A percentile compares a stretch with the other conserved stretches of the same genome.
phyloP scores from a whole-genome alignment of 2,329 filamentous ascomycete genomes.

The Xylaria polymorpha region DNA sequence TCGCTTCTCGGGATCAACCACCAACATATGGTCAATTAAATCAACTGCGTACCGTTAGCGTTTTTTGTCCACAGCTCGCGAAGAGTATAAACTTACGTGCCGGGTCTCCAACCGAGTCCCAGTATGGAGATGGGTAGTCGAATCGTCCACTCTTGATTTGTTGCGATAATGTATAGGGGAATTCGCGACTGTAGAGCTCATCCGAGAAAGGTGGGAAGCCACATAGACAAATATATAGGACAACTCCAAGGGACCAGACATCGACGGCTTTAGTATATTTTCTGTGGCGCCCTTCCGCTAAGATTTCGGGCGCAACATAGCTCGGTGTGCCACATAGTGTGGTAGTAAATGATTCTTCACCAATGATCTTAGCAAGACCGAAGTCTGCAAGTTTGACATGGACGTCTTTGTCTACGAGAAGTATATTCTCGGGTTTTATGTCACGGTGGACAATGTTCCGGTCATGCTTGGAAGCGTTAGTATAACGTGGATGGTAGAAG shows the following conservation, averaged over 20 bases:
- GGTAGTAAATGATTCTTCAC: constrained; percentile 97
- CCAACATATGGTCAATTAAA: constrained; percentile 94
- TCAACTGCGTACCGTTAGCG: constrained; percentile 66
- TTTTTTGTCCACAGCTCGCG: neutral
- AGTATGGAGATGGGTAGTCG: constrained; percentile 96
- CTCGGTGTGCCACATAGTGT: constrained; percentile 96
- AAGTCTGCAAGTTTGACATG: constrained; percentile 96
- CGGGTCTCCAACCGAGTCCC: constrained; percentile 87
- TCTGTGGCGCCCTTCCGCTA: constrained; percentile 82
- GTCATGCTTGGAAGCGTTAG: constrained; percentile 75
- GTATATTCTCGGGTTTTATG: constrained; percentile 97
- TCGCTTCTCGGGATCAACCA: constrained; percentile 83
- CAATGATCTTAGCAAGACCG: constrained; percentile 96
- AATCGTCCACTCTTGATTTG: constrained; percentile 92
- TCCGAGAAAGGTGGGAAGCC: constrained; percentile 98
- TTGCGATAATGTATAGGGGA: constrained; percentile 86
- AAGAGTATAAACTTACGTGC: constrained; percentile 66
- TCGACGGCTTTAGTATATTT: constrained; percentile 96
- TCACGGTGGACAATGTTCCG: constrained; percentile 97
- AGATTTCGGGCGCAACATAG: constrained; percentile 95
- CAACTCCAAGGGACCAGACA: constrained; percentile 96
- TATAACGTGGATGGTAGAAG: constrained; percentile 17
- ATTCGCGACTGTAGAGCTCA: constrained; percentile 83
- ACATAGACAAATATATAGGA: constrained; percentile 96
- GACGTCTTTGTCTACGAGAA: constrained; percentile 85